phyloP scores from a whole-genome alignment of 176 grass and related monocot species.

The Alopecurus myosuroides region DNA sequence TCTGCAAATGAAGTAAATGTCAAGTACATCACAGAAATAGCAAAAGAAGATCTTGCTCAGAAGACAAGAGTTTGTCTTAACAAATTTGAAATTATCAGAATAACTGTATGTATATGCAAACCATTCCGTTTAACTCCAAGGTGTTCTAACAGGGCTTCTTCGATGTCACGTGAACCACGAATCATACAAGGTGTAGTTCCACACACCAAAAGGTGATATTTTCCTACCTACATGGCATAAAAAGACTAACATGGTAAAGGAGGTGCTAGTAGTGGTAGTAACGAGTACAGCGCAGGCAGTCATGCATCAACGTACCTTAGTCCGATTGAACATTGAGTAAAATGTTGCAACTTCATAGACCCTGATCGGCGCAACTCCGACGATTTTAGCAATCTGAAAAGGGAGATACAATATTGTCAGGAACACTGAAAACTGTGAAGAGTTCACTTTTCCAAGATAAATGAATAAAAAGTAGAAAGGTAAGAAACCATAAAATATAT shows the following conservation, averaged over 20 bases:
- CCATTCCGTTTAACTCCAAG: slow-evolving; percentile 97
- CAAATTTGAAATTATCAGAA: not conserved
- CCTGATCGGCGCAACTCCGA: slow-evolving; percentile 85
- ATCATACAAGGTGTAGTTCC: slow-evolving; percentile 99
- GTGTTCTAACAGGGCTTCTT: slow-evolving; percentile 84
- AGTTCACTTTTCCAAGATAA: not conserved
- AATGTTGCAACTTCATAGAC: slow-evolving; percentile 99
- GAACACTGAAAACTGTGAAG: not conserved
- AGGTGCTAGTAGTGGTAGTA: not conserved
- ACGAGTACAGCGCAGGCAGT: not conserved
- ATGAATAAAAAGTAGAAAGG: not conserved
- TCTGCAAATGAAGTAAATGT: slow-evolving; percentile 52
- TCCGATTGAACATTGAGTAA: slow-evolving; percentile 94
- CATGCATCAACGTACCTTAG: slow-evolving; percentile 57
- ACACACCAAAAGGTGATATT: slow-evolving; percentile 96
- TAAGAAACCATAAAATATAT: not conserved
- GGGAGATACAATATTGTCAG: not conserved
- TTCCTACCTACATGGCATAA: slow-evolving; percentile 64
- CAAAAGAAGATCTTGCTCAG: not conserved
- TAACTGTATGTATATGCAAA: slow-evolving; percentile 22
- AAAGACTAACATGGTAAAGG: not conserved
- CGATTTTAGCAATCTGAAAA: slow-evolving; percentile 81
- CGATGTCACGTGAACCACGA: slow-evolving; percentile 84
- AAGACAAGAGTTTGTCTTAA: slow-evolving; percentile 7
- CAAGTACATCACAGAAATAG: not conserved